These are phyloP conservation scores for Colletotrichum graminicola DNA, from an alignment of 2,329 filamentous ascomycete genomes.

Conservation along the genomic window DNA sequence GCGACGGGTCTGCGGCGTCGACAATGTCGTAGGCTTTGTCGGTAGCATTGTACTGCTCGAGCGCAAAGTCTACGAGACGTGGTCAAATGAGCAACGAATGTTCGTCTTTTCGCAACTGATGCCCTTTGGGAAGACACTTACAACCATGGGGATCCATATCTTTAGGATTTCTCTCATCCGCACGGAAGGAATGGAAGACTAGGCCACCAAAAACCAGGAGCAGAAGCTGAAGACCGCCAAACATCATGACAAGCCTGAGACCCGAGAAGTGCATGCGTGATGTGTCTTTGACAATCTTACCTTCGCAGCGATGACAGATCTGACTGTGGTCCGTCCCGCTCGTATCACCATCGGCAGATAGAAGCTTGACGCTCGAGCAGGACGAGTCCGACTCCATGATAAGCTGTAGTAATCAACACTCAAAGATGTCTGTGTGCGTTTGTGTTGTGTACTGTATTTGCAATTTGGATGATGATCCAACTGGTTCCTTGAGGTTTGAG, in stretches of 20 bases:
- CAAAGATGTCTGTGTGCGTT: not conserved
- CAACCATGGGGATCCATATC: not conserved
- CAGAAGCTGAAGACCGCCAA: not conserved
- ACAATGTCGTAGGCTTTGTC: not conserved
- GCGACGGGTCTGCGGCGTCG: not conserved
- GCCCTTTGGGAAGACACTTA: not conserved
- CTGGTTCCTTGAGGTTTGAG: not conserved
- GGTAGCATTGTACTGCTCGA: not conserved
- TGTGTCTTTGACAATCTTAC: not conserved
- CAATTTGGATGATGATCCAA: not conserved
- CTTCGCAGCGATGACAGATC: not conserved
- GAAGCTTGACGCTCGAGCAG: not conserved
- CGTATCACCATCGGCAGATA: not conserved
- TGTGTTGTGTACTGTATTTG: too few species aligned
- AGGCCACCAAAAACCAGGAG: not conserved
- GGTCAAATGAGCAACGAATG: not conserved
- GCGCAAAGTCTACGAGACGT: not conserved
- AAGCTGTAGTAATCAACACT: not conserved
- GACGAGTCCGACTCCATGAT: not conserved
- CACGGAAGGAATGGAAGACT: not conserved
- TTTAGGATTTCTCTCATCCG: not conserved
- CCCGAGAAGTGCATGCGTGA: not conserved
- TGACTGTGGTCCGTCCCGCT: not conserved
- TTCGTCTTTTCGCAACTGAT: not conserved
- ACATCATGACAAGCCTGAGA: not conserved